These are phyloP conservation scores for Vigna radiata DNA, from an alignment of 306 rosid species.

Conservation along the genomic window DNA sequence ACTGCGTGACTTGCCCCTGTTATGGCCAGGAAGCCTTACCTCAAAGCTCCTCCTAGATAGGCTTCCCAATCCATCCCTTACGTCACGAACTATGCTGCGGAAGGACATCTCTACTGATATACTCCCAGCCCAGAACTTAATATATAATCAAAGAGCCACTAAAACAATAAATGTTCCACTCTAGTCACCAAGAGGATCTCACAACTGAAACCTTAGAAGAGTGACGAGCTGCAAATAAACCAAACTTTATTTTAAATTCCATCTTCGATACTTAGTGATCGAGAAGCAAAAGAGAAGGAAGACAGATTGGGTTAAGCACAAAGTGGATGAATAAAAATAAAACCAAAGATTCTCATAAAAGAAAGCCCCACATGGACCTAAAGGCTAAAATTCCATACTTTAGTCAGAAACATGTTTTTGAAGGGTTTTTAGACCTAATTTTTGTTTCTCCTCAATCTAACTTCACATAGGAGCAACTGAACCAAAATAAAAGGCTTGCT, in stretches of 20 bases:
- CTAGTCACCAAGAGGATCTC: slow-evolving; percentile 28
- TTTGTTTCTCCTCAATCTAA: slow-evolving; percentile 38
- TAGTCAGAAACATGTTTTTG: slow-evolving; percentile 58
- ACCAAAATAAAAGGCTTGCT: slow-evolving; percentile 30
- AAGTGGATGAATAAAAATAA: slow-evolving; percentile 38
- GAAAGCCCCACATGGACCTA: slow-evolving; percentile 65
- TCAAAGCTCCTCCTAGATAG: slow-evolving; percentile 91
- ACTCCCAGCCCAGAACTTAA: slow-evolving; percentile 47
- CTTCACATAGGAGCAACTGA: slow-evolving; percentile 38
- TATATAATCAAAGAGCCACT: slow-evolving; percentile 39
- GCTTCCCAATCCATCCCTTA: slow-evolving; percentile 95
- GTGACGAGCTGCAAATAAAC: slow-evolving; percentile 61
- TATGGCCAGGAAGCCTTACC: slow-evolving; percentile 80
- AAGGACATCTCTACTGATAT: slow-evolving; percentile 74
- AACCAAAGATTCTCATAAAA: slow-evolving; percentile 73
- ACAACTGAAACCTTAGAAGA: slow-evolving; percentile 29
- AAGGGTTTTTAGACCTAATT: slow-evolving; percentile 44
- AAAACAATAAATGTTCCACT: slow-evolving; percentile 39
- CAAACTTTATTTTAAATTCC: slow-evolving; percentile 54
- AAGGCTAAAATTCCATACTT: slow-evolving; percentile 73
- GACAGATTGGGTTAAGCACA: slow-evolving; percentile 70
- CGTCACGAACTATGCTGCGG: slow-evolving; percentile 93
- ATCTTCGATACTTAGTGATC: slow-evolving; percentile 52
- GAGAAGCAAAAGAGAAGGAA: slow-evolving; percentile 64
- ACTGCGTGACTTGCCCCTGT: slow-evolving; percentile 80